Conservation (phyloP, 108 stramenopile genomes). For the Pseudonitzschia delicatissima region DNA sequence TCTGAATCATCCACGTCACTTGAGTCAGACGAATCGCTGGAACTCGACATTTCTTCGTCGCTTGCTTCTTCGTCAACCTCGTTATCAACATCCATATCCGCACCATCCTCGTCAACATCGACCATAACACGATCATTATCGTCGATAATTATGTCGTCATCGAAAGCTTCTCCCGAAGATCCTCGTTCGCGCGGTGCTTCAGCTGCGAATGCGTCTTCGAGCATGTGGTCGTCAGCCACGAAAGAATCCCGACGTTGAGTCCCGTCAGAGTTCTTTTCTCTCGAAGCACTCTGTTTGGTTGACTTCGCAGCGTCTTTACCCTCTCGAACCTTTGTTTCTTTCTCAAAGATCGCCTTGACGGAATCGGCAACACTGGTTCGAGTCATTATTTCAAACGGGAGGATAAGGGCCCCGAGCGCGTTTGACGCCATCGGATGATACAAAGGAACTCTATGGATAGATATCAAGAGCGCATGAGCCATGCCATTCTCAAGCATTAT, state of each 20-base stretch:
- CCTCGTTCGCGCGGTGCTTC: not conserved
- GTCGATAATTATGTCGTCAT: conserved; percentile 21
- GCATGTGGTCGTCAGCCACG: conserved; percentile 57
- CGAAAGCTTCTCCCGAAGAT: conserved; percentile 11
- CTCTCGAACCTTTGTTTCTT: conserved; percentile 36
- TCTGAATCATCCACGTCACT: conserved; percentile 9
- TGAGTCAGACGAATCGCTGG: conserved; percentile 13
- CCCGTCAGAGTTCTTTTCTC: conserved; percentile 9
- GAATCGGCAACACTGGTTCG: conserved; percentile 54
- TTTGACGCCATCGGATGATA: conserved; percentile 71
- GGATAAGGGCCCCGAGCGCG: conserved; percentile 57
- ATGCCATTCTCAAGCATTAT: conserved; percentile 79
- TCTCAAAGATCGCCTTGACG: conserved; percentile 55
- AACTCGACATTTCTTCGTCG: conserved; percentile 34
- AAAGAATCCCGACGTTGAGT: conserved; percentile 18
- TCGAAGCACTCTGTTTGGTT: not conserved
- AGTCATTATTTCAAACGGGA: conserved; percentile 88
- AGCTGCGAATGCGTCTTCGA: conserved; percentile 63
- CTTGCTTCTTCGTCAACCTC: conserved; percentile 33
- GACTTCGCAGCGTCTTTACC: conserved; percentile 15
- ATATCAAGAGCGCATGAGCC: conserved; percentile 73
- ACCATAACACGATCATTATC: conserved; percentile 21
- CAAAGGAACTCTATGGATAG: conserved; percentile 74
- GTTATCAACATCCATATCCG: conserved; percentile 29
- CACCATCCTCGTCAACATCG: conserved; percentile 23